Evolutionary conservation across 495 filamentous ascomycete genomes (phyloP).

Genomic region (Darksidea phi): DNA sequence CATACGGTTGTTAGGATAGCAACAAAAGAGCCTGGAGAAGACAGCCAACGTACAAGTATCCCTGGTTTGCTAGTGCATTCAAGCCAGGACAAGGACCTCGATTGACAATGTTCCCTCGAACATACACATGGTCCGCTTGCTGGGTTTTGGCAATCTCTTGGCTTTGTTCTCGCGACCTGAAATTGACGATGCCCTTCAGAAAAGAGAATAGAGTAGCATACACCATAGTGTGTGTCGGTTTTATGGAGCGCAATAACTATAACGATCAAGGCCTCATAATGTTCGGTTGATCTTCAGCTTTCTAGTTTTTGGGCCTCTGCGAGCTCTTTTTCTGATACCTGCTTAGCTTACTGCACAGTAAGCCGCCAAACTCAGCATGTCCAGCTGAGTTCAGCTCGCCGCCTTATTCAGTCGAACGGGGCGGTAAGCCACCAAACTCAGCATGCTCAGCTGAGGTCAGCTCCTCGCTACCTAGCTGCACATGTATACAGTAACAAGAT

Average conservation of each 20-base stretch:
- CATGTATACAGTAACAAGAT: constrained; percentile 18
- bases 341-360: constrained; percentile 9
- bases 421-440: neutral
- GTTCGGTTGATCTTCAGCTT: constrained; percentile 15
- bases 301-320: constrained; percentile 12
- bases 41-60: constrained; percentile 32
- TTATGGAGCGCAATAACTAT: constrained; percentile 7
- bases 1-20: constrained; percentile 12
- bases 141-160: constrained; percentile 20
- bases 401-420: neutral
- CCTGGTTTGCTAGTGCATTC: constrained; percentile 38
- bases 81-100: constrained; percentile 37
- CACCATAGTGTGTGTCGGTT: constrained; percentile 17
- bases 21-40: neutral
- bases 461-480: constrained; percentile 1
- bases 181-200: constrained; percentile 21
- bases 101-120: constrained; percentile 33
- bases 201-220: constrained; percentile 10
- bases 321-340: constrained; percentile 2
- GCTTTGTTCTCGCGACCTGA: constrained; percentile 10
- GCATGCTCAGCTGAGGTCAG: neutral
- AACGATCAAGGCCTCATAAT: constrained; percentile 18
- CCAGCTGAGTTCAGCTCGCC: constrained; percentile 17
- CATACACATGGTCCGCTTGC: constrained; percentile 39
- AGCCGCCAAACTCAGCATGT: constrained; percentile 18